phyloP scores from a whole-genome alignment of 2,329 filamentous ascomycete genomes.

The Calonectria hongkongensis region DNA sequence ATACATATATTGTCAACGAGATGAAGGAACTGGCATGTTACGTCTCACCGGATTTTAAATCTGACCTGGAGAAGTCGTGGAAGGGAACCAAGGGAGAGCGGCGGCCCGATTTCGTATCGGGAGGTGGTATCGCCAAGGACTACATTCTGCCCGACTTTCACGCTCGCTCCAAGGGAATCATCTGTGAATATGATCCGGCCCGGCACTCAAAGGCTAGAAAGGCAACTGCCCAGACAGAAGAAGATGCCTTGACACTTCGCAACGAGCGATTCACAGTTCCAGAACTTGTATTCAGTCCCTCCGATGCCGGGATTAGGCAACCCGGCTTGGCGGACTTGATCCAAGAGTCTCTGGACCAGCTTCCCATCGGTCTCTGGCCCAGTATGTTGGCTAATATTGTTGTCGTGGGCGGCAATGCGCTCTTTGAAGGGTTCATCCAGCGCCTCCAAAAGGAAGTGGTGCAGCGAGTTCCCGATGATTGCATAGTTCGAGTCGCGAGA shows the following conservation, averaged over 20 bases:
- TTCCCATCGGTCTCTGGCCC: slow-evolving; percentile 90
- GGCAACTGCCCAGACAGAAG: slow-evolving; percentile 67
- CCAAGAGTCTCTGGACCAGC: slow-evolving; percentile 82
- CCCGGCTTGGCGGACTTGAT: slow-evolving; percentile 89
- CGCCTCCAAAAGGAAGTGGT: slow-evolving; percentile 86
- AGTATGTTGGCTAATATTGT: slow-evolving; percentile 90
- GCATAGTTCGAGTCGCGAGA: slow-evolving; percentile 82
- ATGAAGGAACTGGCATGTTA: slow-evolving; percentile 95
- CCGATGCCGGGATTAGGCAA: slow-evolving; percentile 89
- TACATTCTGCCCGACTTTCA: slow-evolving; percentile 93
- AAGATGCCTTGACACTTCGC: slow-evolving; percentile 89
- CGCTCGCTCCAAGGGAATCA: slow-evolving; percentile 76
- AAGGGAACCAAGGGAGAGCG: slow-evolving; percentile 81
- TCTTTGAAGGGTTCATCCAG: slow-evolving; percentile 87
- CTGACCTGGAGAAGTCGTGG: slow-evolving; percentile 89
- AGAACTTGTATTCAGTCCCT: slow-evolving; percentile 90
- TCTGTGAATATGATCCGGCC: slow-evolving; percentile 85
- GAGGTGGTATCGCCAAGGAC: slow-evolving; percentile 84
- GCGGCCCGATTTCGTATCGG: slow-evolving; percentile 68
- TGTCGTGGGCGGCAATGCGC: slow-evolving; percentile 89
- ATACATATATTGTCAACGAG: slow-evolving; percentile 94
- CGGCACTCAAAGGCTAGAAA: slow-evolving; percentile 72
- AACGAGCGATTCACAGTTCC: slow-evolving; percentile 95
- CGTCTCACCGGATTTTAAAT: slow-evolving; percentile 84
- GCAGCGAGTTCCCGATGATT: slow-evolving; percentile 83